Percentiles rank a stretch among this genome's conserved stretches.
Conservation (phyloP, 805 yeast genomes). For the Wickerhamiella cacticola region DNA sequence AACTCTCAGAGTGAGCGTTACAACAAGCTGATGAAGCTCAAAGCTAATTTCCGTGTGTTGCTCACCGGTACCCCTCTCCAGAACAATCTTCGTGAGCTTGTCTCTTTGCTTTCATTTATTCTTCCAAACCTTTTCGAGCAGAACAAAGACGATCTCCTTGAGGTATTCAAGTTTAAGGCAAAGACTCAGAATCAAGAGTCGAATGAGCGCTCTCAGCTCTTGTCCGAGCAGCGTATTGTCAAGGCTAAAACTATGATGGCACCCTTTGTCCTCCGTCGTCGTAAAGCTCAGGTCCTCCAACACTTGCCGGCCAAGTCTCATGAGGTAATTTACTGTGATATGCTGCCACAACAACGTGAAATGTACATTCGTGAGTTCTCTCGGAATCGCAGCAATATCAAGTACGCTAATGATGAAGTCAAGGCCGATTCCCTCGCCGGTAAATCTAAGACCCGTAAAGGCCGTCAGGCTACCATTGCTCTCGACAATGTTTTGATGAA, state of each 20-base stretch:
- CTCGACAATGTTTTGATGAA: conserved; percentile 72
- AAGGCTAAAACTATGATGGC: conserved; percentile 98
- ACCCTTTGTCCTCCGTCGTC: conserved; percentile 87
- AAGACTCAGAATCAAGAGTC: conserved; percentile 42
- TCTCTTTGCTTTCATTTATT: conserved; percentile 82
- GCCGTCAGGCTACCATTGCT: conserved; percentile 31
- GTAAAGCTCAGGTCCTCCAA: conserved; percentile 80
- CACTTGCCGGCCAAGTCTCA: conserved; percentile 74
- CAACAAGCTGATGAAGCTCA: conserved; percentile 68
- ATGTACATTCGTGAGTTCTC: conserved; percentile 53
- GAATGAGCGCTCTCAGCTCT: conserved; percentile 31
- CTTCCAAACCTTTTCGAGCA: conserved; percentile 72
- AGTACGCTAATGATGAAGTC: conserved; percentile 20
- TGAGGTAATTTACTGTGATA: conserved; percentile 49
- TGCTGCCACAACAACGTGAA: conserved; percentile 41
- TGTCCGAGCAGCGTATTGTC: conserved; percentile 81
- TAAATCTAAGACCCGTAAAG: conserved; percentile 18
- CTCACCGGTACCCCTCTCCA: conserved; percentile 97
- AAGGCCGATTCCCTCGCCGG: conserved; percentile 22
- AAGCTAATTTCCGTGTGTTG: conserved; percentile 71
- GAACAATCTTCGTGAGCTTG: conserved; percentile 79
- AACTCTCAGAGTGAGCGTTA: conserved; percentile 83
- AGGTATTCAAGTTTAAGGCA: conserved; percentile 78
- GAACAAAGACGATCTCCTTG: conserved; percentile 67
- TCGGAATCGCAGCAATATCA: conserved; percentile 19